These are phyloP conservation scores for Westerdykella ornata DNA, from an alignment of 2,329 filamentous ascomycete species.

Conservation along the genomic window DNA sequence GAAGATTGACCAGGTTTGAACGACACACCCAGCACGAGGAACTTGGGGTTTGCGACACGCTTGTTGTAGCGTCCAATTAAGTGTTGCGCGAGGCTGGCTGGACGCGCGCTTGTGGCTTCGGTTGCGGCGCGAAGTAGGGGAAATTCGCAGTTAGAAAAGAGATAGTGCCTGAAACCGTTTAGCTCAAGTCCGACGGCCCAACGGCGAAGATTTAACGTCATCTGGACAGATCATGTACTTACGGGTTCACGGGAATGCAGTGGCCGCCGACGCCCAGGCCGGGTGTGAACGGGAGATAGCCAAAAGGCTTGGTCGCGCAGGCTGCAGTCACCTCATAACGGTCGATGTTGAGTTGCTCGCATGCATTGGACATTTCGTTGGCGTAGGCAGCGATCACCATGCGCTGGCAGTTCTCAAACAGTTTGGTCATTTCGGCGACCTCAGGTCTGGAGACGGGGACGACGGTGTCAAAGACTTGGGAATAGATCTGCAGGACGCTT, in stretches of 20 bases:
- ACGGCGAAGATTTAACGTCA: too few relatives aligned
- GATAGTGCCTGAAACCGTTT: slow-evolving; percentile 31
- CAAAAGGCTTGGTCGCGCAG: slow-evolving; percentile 46
- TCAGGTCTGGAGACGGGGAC: slow-evolving; percentile 49
- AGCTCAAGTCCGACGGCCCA: too few relatives aligned
- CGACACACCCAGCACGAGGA: slow-evolving; percentile 45
- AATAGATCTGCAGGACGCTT: slow-evolving; percentile 44
- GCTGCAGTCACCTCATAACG: slow-evolving; percentile 47
- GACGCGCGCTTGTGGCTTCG: too few relatives aligned
- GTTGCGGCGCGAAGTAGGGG: slow-evolving; percentile 43
- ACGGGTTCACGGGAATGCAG: slow-evolving; percentile 53
- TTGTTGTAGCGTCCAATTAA: too few relatives aligned
- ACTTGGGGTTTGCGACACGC: too few relatives aligned
- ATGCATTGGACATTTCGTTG: slow-evolving; percentile 53
- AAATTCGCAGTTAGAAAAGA: slow-evolving; percentile 44
- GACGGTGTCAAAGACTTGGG: slow-evolving; percentile 43
- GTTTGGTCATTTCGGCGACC: slow-evolving; percentile 53
- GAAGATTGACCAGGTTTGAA: slow-evolving; percentile 48
- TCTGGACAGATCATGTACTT: slow-evolving; percentile 20
- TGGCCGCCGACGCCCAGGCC: slow-evolving; percentile 50
- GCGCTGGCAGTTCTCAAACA: slow-evolving; percentile 54
- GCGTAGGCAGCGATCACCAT: slow-evolving; percentile 52
- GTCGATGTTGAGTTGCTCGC: slow-evolving; percentile 42
- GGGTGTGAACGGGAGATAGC: slow-evolving; percentile 46
- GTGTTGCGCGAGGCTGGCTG: too few relatives aligned